These are phyloP conservation scores for Asterophora parasitica DNA, from an alignment of 768 basidiomycete species.

Conservation along the genomic window DNA sequence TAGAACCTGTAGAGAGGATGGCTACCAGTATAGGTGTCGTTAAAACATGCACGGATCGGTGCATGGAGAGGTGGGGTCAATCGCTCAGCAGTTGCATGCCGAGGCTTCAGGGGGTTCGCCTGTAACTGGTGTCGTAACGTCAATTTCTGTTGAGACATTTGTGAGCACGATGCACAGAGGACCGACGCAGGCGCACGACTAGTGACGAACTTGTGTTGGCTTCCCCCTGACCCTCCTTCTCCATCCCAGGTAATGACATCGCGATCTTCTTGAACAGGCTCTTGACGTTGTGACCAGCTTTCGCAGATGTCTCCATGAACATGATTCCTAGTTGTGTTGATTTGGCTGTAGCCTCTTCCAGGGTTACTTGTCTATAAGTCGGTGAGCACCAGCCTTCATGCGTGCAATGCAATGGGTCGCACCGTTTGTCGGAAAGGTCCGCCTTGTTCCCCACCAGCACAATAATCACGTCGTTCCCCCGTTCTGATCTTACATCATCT, in stretches of 20 bases:
- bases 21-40: slow-evolving; percentile 15
- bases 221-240: slow-evolving; percentile 66
- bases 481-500: slow-evolving; percentile 96
- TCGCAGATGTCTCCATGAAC: slow-evolving; percentile 99
- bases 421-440: slow-evolving; percentile 98
- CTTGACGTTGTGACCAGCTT: slow-evolving; percentile 99
- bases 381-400: slow-evolving; percentile 9
- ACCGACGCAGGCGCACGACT: neutral
- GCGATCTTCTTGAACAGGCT: slow-evolving; percentile 99
- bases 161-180: slow-evolving; percentile 7
- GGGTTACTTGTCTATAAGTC: slow-evolving; percentile 86
- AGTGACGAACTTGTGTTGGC: slow-evolving; percentile 45
- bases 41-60: slow-evolving; percentile 15
- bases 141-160: slow-evolving; percentile 61
- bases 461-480: slow-evolving; percentile 97
- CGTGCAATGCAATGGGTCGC: slow-evolving; percentile 22
- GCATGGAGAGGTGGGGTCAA: slow-evolving; percentile 4
- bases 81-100: slow-evolving; percentile 69
- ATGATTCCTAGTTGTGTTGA: slow-evolving; percentile 89
- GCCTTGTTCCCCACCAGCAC: slow-evolving; percentile 99
- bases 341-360: slow-evolving; percentile 93
- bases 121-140: slow-evolving; percentile 71
- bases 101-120: slow-evolving; percentile 83
- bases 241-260: slow-evolving; percentile 95
- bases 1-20: slow-evolving; percentile 1